phyloP scores from a whole-genome alignment of 371 early-diverging fungal genomes.

The Basidiobolus meristosporus region DNA sequence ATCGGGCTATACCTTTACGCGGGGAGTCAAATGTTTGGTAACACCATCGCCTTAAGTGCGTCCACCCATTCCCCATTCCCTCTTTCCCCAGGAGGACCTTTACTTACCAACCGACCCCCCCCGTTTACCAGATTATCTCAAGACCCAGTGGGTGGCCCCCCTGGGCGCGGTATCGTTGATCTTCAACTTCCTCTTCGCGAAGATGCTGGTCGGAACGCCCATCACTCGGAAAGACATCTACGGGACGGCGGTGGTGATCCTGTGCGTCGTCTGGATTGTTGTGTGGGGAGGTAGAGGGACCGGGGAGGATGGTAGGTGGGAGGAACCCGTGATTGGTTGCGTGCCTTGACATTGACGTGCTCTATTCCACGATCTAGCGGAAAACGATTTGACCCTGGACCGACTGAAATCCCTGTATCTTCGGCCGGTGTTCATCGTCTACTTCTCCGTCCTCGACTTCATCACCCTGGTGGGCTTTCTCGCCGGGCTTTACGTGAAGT shows the following conservation, averaged over 20 bases:
- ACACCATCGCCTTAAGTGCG: constrained; percentile 21
- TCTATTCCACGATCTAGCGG: background rate
- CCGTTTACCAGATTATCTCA: constrained; percentile 25
- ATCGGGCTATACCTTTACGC: constrained; percentile 45
- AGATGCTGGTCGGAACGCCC: constrained; percentile 38
- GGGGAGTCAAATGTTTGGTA: constrained; percentile 37
- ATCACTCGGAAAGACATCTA: constrained; percentile 40
- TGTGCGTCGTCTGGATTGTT: constrained; percentile 40
- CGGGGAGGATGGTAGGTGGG: no score
- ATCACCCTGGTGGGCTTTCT: constrained; percentile 25
- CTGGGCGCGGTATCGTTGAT: constrained; percentile 45
- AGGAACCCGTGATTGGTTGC: no score
- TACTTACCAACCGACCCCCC: no score
- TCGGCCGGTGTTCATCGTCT: constrained; percentile 33
- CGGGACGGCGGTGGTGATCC: constrained; percentile 41
- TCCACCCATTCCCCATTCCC: no score
- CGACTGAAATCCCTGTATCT: constrained; percentile 30
- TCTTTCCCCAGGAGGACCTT: no score
- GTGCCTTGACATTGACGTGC: no score
- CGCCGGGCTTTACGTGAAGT: constrained; percentile 2
- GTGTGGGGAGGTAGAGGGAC: constrained; percentile 19
- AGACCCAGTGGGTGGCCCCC: constrained; percentile 55
- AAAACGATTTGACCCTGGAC: constrained; percentile 28
- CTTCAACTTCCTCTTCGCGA: constrained; percentile 50
- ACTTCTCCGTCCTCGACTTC: constrained; percentile 36